Evolutionary conservation across 352 stramenopile species (phyloP).

Genomic region (Pythium rhizo-oryzae): DNA sequence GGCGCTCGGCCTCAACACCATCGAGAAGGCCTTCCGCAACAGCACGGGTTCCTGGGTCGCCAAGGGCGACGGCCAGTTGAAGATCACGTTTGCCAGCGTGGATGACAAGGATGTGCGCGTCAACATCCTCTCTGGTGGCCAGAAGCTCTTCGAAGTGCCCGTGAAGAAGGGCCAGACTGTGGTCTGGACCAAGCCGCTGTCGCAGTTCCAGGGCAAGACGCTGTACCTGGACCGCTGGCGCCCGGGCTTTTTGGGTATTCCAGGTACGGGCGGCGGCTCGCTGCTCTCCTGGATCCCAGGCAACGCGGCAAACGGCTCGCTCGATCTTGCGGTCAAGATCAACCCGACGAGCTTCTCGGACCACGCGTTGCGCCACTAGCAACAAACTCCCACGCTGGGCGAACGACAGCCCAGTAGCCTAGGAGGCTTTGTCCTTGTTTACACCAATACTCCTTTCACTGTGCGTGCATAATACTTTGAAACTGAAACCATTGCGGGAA

Average conservation of each 20-base stretch:
- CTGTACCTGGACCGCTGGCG: constrained; percentile 82
- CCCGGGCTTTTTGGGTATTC: constrained; percentile 55
- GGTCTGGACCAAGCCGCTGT: constrained; percentile 41
- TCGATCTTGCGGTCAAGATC: constrained; percentile 46
- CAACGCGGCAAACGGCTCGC: constrained; percentile 32
- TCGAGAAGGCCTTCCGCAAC: constrained; percentile 46
- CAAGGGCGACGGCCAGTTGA: constrained; percentile 38
- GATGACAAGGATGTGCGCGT: constrained; percentile 55
- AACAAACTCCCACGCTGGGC: no score
- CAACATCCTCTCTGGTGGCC: constrained; percentile 56
- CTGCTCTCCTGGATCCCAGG: constrained; percentile 67
- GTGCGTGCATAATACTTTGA: no score
- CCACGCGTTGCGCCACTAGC: neutral
- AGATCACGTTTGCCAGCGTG: constrained; percentile 42
- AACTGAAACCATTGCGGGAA: no score
- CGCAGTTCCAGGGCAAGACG: constrained; percentile 53
- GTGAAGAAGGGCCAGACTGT: constrained; percentile 41
- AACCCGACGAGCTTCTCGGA: constrained; percentile 34
- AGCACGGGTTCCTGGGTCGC: constrained; percentile 10
- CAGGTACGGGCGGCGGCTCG: constrained; percentile 60
- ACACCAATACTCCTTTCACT: no score
- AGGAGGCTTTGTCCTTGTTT: no score
- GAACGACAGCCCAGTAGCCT: no score
- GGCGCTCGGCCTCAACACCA: constrained; percentile 43
- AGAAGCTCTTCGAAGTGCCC: constrained; percentile 43